Base-by-base conservation (phyloP, 2,329 filamentous ascomycete genomes). In the Massarina eburnea region DNA sequence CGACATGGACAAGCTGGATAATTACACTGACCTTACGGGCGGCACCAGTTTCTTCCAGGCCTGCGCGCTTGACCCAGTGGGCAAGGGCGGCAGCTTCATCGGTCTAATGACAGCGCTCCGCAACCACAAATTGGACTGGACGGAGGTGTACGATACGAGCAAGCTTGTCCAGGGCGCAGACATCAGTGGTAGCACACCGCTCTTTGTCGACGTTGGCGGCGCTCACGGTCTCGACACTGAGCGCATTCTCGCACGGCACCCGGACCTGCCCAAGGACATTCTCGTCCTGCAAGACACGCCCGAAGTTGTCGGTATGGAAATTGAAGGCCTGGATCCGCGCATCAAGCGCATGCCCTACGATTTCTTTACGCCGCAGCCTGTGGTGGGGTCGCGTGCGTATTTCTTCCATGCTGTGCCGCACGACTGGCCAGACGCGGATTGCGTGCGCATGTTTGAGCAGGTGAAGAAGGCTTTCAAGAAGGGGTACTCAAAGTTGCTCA, bases 301-400 rank as follows among this genome's bases (percentile, higher is more conserved):
- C n/a, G n/a, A n/a, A n/a, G n/a, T n/a, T n/a, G n/a, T n/a, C 2
- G 45, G 45, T 29, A 42, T 52, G 8, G 12, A 36, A 8, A 20
- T 19, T 8, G 19, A 14, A n/a, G 18, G 12, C 12, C 18, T 14
- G 14, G 21, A 20, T 22, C 18, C 21, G 15, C 12, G 3, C 9
- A 38, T 8, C 9, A 24, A 20, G 14, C 8, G 56, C 55, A 4
- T n/a, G n/a, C n/a, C n/a, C n/a, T 67, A 79, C 47, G 71, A 79
- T 51, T 78, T 79, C 43, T 70, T 72, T 44, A 72, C 61, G 0
- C 67, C 72, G 42, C 75, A 79, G 51, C 74, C 72, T 1, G 48
- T 79, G 4, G 17, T 21, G 14, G 33, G 40, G 14, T 52, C 56
- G 8, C 38, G 45, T 8, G 46, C 55, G 1, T 59, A 56, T 39